Conservation (phyloP, 768 basidiomycete genomes). For the Chalciporus chontae region DNA sequence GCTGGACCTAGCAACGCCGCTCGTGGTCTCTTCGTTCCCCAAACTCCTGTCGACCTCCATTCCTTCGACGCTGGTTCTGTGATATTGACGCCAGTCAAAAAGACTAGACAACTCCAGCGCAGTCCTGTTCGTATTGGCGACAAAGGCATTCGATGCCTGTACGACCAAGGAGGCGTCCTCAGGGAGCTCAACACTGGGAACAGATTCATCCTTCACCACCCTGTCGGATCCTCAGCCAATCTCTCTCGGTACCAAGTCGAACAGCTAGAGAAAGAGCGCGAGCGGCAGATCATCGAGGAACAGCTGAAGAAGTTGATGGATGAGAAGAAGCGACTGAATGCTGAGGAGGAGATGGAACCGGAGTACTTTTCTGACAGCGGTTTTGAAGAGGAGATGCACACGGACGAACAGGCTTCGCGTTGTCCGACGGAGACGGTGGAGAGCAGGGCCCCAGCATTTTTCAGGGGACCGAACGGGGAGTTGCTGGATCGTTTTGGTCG, state of each 20-base stretch:
- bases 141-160: constrained; percentile 23
- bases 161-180: constrained; percentile 11
- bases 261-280: constrained; percentile 11
- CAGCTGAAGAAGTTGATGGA: constrained; percentile 17
- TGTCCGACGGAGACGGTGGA: neutral
- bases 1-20: neutral
- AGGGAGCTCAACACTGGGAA: constrained; percentile 10
- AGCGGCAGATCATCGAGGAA: constrained; percentile 1
- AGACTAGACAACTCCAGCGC: constrained; percentile 22
- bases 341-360: neutral
- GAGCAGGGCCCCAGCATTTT: neutral
- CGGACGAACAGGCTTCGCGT: neutral
- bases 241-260: constrained; percentile 26
- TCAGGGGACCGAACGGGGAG: constrained; percentile 23
- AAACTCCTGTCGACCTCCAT: constrained; percentile 19
- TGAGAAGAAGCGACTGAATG: constrained; percentile 1
- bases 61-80: constrained; percentile 31
- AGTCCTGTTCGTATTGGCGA: constrained; percentile 30
- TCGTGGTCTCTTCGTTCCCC: constrained; percentile 6
- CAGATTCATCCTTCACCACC: constrained; percentile 22
- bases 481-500: constrained; percentile 16
- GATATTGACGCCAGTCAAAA: constrained; percentile 28
- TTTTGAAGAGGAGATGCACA: constrained; percentile 20
- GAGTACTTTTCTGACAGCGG: constrained; percentile 2
- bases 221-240: constrained; percentile 20